Evolutionary conservation across 495 filamentous ascomycete genomes (phyloP), one percentile per base, ranked within the genome.

Genomic region (Talaromyces liani): DNA sequence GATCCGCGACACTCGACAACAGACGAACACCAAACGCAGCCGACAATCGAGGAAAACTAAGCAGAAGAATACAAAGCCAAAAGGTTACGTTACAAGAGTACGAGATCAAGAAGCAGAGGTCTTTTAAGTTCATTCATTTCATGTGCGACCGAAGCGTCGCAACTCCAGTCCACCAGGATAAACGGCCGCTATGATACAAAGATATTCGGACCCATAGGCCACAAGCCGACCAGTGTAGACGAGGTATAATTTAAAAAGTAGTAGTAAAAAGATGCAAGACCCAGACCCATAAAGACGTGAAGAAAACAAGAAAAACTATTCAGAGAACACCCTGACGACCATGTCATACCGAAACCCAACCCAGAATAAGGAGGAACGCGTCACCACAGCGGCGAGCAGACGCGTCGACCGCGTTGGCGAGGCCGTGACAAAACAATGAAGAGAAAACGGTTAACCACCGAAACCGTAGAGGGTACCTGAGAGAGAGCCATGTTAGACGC

Each of bases 381-480:
- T 73, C 66, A 68, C 70, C 65, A 69, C 69, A 66, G 67, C 67
- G 70, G 72, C 69, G 68, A 69, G 70, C 61, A 55, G 67, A 74
- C 72, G 72, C 72, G 72, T 66, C 70, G 72, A 74, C 69, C 72
- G 70, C 70, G 68, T 69, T 71, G 70, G 70, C 70, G 68, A 71
- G 71, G 66, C 64, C 62, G 69, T 69, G 66, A 63, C 68, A 72
- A 73, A 69, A 68, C 59, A 70, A 60, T 64, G 72, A 69, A 71
- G 72, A 72, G 64, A 70, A 71, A 62, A 64, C 68, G 75, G 75
- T 88, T 93, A 98, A 86, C 93, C 93, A 89, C 93, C 93, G 87
- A 98, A 98, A 86, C 93, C 93, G 84, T 98, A 97, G 66, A 97
- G 90, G 79, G 92, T 96, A 71, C 80, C 77, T 79, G 66, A 59